Conservation (phyloP, 805 yeast species). For the Schwanniomyces sp. region DNA sequence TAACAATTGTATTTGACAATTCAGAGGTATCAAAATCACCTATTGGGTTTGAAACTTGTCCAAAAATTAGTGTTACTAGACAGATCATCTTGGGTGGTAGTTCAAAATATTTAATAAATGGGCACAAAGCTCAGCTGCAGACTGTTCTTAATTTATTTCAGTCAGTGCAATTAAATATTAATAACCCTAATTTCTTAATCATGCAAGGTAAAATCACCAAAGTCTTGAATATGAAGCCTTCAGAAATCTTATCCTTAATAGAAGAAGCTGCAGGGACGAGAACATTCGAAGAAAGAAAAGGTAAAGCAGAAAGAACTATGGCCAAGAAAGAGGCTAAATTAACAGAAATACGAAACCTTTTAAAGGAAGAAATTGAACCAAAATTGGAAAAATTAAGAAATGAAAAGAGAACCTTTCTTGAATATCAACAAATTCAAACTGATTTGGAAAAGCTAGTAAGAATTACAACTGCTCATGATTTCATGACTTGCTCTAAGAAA, state of each 20-base stretch:
- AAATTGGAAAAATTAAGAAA: constrained; percentile 75
- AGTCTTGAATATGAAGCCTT: constrained; percentile 93
- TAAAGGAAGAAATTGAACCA: constrained; percentile 90
- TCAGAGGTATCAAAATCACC: constrained; percentile 75
- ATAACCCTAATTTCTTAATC: constrained; percentile 93
- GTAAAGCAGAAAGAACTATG: constrained; percentile 89
- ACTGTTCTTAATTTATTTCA: constrained; percentile 89
- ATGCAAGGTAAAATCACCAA: constrained; percentile 99
- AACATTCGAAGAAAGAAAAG: constrained; percentile 91
- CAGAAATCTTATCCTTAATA: constrained; percentile 82
- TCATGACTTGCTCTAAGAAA: constrained; percentile 39
- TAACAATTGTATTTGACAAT: constrained; percentile 93
- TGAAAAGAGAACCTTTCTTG: constrained; percentile 81
- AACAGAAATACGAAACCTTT: constrained; percentile 67
- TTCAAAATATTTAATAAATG: constrained; percentile 89
- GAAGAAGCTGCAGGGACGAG: constrained; percentile 99
- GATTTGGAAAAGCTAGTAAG: constrained; percentile 74
- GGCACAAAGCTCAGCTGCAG: constrained; percentile 94
- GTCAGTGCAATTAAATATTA: constrained; percentile 91
- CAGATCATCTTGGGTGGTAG: constrained; percentile 90
- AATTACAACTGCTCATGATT: constrained; percentile 78
- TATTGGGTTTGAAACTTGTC: constrained; percentile 75
- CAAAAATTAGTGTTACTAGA: constrained; percentile 86
- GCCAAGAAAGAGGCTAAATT: constrained; percentile 85
- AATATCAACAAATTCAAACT: constrained; percentile 80